These are phyloP conservation scores for Pythium aristosporum DNA, from an alignment of 352 stramenopile genomes.

Conservation along the genomic window DNA sequence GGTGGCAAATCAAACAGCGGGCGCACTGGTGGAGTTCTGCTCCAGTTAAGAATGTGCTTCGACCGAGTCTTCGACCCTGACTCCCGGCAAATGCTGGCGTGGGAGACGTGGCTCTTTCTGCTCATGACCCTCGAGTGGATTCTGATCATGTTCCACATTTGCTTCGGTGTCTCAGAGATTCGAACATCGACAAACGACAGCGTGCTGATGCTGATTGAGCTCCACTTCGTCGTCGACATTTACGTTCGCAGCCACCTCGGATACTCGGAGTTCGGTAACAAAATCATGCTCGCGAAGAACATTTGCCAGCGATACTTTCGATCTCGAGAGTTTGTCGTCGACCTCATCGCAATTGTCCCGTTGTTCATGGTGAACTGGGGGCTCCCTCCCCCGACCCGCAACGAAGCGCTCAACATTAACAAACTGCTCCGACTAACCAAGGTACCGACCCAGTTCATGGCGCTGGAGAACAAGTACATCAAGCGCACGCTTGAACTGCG, in stretches of 20 bases:
- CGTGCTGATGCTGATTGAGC: constrained; percentile 41
- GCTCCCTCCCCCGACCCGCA: constrained; percentile 1
- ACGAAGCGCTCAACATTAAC: constrained; percentile 62
- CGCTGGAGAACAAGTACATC: constrained; percentile 61
- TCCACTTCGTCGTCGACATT: constrained; percentile 54
- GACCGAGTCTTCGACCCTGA: constrained; percentile 48
- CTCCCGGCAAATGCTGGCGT: constrained; percentile 40
- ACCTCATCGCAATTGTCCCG: constrained; percentile 47
- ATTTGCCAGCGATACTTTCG: constrained; percentile 49
- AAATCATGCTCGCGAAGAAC: constrained; percentile 46
- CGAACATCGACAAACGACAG: constrained; percentile 20
- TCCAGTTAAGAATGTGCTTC: constrained; percentile 1
- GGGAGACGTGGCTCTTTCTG: constrained; percentile 62
- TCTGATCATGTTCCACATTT: constrained; percentile 48
- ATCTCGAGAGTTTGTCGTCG: constrained; percentile 44
- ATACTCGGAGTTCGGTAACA: constrained; percentile 71
- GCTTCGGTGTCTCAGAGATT: constrained; percentile 32
- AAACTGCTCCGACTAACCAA: constrained; percentile 62
- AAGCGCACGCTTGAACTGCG: constrained; percentile 59
- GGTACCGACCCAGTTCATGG: constrained; percentile 48
- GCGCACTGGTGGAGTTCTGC: background rate
- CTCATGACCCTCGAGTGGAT: constrained; percentile 54
- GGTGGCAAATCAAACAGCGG: background rate
- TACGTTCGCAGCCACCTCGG: constrained; percentile 49
- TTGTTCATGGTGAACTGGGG: constrained; percentile 52